Percentiles rank a stretch among this genome's conserved stretches.
Evolutionary conservation across 306 rosid species (phyloP).

Genomic region (Dalbergia oliveri): DNA sequence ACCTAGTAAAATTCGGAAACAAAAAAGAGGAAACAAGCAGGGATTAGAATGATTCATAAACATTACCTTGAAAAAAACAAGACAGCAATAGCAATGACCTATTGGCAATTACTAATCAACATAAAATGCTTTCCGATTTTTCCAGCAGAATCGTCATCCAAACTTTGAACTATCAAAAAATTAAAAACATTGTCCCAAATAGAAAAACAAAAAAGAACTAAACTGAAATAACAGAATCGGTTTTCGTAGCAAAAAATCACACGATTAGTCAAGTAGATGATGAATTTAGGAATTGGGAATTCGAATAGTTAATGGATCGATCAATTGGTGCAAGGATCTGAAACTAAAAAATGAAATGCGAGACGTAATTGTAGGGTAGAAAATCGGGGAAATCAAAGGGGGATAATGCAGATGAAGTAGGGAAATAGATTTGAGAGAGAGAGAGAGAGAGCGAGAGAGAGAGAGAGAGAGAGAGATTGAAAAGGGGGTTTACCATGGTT

Average conservation of each 20-base stretch:
- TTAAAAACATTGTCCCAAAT: not conserved
- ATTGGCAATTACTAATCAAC: slow-evolving; percentile 3
- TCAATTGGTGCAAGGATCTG: not conserved
- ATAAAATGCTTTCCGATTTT: not conserved
- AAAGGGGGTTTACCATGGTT: slow-evolving; percentile 38
- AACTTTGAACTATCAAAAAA: not conserved
- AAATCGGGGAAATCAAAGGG: slow-evolving; percentile 6
- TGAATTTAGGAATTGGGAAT: not conserved
- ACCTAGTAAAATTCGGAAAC: slow-evolving; percentile 59
- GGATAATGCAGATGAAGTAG: not conserved
- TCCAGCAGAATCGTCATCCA: not conserved
- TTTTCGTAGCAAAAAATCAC: not conserved
- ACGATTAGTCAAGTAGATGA: not conserved
- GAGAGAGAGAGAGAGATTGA: not conserved
- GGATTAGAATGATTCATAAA: slow-evolving; percentile 22
- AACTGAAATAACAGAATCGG: not conserved
- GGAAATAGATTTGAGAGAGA: not conserved
- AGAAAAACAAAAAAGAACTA: no score
- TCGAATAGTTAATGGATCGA: slow-evolving; percentile 6
- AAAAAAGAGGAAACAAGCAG: not conserved
- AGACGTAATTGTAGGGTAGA: not conserved
- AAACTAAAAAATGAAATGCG: slow-evolving; percentile 11
- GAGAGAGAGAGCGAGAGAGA: not conserved
- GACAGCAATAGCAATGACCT: not conserved
- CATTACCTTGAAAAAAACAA: slow-evolving; percentile 7